Conservation (phyloP, 2,329 filamentous ascomycete species). For the Scedosporium dehoogii region DNA sequence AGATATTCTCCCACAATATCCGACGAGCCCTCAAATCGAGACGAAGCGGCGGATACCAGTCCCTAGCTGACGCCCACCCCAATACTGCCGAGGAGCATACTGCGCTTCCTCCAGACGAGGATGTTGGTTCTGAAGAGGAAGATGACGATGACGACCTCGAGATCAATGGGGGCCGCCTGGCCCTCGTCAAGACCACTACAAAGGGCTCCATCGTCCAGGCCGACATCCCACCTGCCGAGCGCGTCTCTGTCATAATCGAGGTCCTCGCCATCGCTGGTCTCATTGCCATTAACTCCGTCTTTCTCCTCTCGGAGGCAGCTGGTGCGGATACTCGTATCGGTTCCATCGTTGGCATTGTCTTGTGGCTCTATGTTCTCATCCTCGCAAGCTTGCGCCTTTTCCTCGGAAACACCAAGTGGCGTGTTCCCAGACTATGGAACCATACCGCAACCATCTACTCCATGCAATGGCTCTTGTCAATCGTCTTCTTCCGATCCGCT, state of each 20-base stretch:
- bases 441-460: slow-evolving; percentile 82
- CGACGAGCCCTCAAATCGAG: slow-evolving; percentile 38
- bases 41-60: slow-evolving; percentile 47
- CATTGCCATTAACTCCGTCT: slow-evolving; percentile 57
- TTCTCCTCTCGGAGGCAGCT: slow-evolving; percentile 51
- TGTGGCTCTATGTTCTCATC: slow-evolving; percentile 72
- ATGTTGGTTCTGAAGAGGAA: slow-evolving; percentile 30
- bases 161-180: slow-evolving; percentile 46
- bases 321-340: slow-evolving; percentile 47
- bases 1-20: slow-evolving; percentile 50
- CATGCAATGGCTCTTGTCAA: slow-evolving; percentile 66
- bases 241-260: slow-evolving; percentile 62
- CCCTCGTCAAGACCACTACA: slow-evolving; percentile 51
- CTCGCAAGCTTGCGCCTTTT: slow-evolving; percentile 64
- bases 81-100: slow-evolving; percentile 35
- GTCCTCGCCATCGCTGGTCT: slow-evolving; percentile 63
- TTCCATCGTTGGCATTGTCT: slow-evolving; percentile 55
- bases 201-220: slow-evolving; percentile 58
- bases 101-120: slow-evolving; percentile 37
- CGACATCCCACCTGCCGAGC: slow-evolving; percentile 66
- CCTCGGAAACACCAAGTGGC: slow-evolving; percentile 55
- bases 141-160: slow-evolving; percentile 52
- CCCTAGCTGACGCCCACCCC: slow-evolving; percentile 32
- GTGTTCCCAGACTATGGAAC: slow-evolving; percentile 72
- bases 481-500: slow-evolving; percentile 75